Evolutionary conservation across 768 basidiomycete genomes (phyloP).

Genomic region (Lentinula boryana): DNA sequence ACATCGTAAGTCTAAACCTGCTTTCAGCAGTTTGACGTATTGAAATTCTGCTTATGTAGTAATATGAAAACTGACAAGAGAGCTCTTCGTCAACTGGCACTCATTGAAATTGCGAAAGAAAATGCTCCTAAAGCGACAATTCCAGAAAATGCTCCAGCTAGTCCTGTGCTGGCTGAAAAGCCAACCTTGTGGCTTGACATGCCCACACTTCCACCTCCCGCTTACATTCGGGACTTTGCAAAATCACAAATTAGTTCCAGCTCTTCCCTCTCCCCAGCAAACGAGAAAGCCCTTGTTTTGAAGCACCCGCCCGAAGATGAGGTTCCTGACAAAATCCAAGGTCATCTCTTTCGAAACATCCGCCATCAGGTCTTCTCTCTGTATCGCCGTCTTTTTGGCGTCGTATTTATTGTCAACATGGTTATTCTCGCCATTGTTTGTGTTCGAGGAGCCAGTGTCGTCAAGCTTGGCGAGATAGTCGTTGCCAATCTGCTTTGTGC

Average conservation of each 20-base stretch:
- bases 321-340: constrained; percentile 44
- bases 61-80: constrained; percentile 49
- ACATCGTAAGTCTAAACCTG: constrained; percentile 32
- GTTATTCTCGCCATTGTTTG: constrained; percentile 40
- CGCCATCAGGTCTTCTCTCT: constrained; percentile 50
- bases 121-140: not conserved
- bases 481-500: constrained; percentile 44
- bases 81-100: constrained; percentile 32
- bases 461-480: constrained; percentile 32
- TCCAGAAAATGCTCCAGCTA: constrained; percentile 8
- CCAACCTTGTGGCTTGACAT: constrained; percentile 12
- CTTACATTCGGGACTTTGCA: constrained; percentile 10
- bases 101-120: constrained; percentile 14
- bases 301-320: constrained; percentile 45
- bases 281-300: constrained; percentile 36
- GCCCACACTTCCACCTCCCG: constrained; percentile 19
- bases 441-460: constrained; percentile 27
- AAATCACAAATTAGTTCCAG: not conserved
- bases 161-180: constrained; percentile 15
- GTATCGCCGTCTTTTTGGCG: constrained; percentile 53
- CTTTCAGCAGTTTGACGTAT: not conserved
- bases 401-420: constrained; percentile 53
- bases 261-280: not conserved
- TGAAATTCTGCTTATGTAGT: constrained; percentile 16
- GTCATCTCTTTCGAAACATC: constrained; percentile 43